These are phyloP conservation scores for Ceratocystis colombiana DNA, from an alignment of 2,329 filamentous ascomycete genomes.

Conservation along the genomic window DNA sequence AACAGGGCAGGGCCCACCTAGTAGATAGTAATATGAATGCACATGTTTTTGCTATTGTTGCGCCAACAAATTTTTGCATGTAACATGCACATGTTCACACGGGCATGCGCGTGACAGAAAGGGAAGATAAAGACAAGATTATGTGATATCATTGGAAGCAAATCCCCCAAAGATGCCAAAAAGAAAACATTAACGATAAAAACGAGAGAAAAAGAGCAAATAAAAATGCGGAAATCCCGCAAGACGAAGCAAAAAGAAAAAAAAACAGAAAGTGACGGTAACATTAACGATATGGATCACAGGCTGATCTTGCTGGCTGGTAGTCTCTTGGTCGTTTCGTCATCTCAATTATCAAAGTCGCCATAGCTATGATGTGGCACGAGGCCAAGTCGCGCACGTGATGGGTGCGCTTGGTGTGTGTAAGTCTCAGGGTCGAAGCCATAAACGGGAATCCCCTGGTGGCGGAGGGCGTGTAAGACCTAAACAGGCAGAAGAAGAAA, in stretches of 20 bases:
- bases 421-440: conserved; percentile 44
- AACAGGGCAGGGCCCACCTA: background rate
- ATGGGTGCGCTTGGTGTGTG: conserved; percentile 27
- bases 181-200: too few species aligned
- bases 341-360: background rate
- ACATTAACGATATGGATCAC: background rate
- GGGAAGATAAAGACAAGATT: too few species aligned
- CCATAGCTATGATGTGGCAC: background rate
- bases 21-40: too few species aligned
- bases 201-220: too few species aligned
- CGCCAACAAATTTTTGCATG: too few species aligned
- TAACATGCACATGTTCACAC: too few species aligned
- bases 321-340: background rate
- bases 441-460: conserved; percentile 46
- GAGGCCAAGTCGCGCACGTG: background rate
- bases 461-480: conserved; percentile 45
- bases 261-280: background rate
- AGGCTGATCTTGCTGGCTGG: too few species aligned
- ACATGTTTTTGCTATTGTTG: too few species aligned
- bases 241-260: background rate
- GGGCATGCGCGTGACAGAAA: too few species aligned
- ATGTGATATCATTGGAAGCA: too few species aligned
- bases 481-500: conserved; percentile 29
- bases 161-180: too few species aligned
- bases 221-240: background rate